These are phyloP conservation scores for Entomortierella parvispora DNA, from an alignment of 192 early-diverging fungal genomes.

Conservation along the genomic window DNA sequence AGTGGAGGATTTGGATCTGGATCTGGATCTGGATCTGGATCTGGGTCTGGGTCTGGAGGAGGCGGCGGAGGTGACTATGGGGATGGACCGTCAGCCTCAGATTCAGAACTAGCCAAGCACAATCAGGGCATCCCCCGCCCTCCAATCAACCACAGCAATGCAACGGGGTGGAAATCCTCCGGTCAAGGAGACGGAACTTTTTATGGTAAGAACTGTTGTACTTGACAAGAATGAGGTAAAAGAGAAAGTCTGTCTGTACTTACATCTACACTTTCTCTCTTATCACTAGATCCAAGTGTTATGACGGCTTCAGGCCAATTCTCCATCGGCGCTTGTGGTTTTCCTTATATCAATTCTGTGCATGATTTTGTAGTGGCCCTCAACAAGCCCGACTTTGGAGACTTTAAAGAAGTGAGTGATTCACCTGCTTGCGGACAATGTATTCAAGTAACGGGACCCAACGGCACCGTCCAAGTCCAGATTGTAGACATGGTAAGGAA, in stretches of 20 bases:
- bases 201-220: conserved; percentile 55
- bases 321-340: conserved; percentile 40
- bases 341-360: conserved; percentile 21
- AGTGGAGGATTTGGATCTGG: background rate
- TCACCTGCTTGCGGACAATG: conserved; percentile 64
- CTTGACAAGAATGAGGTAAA: background rate
- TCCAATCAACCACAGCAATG: conserved; percentile 38
- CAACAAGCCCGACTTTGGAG: conserved; percentile 63
- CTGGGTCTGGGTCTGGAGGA: background rate
- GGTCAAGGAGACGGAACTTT: conserved; percentile 61
- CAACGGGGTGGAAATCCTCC: conserved; percentile 12
- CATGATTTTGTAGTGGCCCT: conserved; percentile 34
- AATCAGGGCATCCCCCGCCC: conserved; percentile 17
- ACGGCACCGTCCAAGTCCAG: conserved; percentile 59
- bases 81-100: conserved; percentile 10
- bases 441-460: conserved; percentile 58
- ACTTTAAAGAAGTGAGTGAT: conserved; percentile 45
- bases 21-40: background rate
- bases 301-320: conserved; percentile 10
- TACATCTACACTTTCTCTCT: conserved; percentile 15
- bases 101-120: conserved; percentile 16
- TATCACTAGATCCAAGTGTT: conserved; percentile 13
- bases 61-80: background rate
- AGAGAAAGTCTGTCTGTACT: background rate
- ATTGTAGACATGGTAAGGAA: conserved; percentile 63